These are phyloP conservation scores for Colletotrichum falcatum DNA, from an alignment of 2,329 filamentous ascomycete genomes.

Conservation along the genomic window DNA sequence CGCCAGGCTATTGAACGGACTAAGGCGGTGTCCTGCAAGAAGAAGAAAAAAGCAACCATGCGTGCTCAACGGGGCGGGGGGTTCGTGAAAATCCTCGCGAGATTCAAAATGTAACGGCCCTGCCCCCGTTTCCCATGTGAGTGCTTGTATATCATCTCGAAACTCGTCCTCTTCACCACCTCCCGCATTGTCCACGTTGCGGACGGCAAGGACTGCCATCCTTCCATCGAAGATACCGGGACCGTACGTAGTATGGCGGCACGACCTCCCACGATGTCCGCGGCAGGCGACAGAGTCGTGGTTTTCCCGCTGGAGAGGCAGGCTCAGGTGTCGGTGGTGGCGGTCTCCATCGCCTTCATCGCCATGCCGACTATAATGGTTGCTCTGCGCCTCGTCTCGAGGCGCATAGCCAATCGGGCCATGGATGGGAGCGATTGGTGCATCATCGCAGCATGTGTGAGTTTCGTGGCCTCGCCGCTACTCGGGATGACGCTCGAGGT, in stretches of 20 bases:
- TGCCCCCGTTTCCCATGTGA: constrained; percentile 4
- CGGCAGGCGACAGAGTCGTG: neutral
- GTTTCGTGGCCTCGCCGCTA: neutral
- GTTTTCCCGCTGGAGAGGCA: constrained; percentile 29
- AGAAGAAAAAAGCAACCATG: neutral
- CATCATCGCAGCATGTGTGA: constrained; percentile 26
- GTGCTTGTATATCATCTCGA: neutral
- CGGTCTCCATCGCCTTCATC: constrained; percentile 33
- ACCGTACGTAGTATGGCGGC: constrained; percentile 21
- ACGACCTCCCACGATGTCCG: constrained; percentile 6
- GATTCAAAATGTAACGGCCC: constrained; percentile 4
- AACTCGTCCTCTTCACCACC: neutral
- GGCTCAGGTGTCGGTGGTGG: constrained; percentile 28
- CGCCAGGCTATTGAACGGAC: neutral
- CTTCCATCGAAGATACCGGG: neutral
- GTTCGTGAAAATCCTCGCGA: neutral
- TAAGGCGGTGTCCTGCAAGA: neutral
- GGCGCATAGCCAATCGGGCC: constrained; percentile 28
- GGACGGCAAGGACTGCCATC: neutral
- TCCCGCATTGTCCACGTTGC: constrained; percentile 8
- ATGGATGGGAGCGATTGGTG: constrained; percentile 34
- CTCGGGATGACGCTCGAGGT: neutral
- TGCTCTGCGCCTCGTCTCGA: constrained; percentile 24
- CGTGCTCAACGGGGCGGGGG: neutral
- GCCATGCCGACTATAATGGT: constrained; percentile 22